These are phyloP conservation scores for Camillea tinctor DNA, from an alignment of 2,329 filamentous ascomycete species.

Conservation along the genomic window DNA sequence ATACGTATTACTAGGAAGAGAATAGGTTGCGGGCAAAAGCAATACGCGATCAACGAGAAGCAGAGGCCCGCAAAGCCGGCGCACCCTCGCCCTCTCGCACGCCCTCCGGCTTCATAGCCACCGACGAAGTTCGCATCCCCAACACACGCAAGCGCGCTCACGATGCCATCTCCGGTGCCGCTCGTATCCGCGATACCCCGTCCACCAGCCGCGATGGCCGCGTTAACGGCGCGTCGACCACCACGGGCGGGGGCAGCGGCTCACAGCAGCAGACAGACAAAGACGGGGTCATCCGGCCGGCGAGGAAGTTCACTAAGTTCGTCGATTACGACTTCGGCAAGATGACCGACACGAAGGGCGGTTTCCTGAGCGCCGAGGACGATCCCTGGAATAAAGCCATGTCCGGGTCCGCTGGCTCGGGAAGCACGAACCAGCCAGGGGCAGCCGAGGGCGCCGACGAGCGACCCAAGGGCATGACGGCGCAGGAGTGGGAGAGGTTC, in stretches of 20 bases:
- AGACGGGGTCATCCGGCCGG: slow-evolving; percentile 61
- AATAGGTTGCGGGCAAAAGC: slow-evolving; percentile 87
- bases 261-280: slow-evolving; percentile 28
- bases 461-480: slow-evolving; percentile 83
- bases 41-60: slow-evolving; percentile 70
- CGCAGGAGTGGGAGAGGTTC: slow-evolving; percentile 86
- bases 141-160: slow-evolving; percentile 69
- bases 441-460: slow-evolving; percentile 45
- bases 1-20: slow-evolving; percentile 62
- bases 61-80: slow-evolving; percentile 52
- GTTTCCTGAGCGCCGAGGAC: slow-evolving; percentile 86
- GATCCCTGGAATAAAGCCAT: slow-evolving; percentile 85
- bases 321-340: slow-evolving; percentile 98
- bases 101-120: slow-evolving; percentile 70
- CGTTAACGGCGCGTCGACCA: slow-evolving; percentile 35
- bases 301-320: slow-evolving; percentile 86
- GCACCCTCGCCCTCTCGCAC: slow-evolving; percentile 45
- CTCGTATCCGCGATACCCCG: slow-evolving; percentile 38
- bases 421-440: slow-evolving; percentile 31
- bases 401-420: slow-evolving; percentile 44
- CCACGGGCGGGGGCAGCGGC: slow-evolving; percentile 28
- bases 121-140: slow-evolving; percentile 59
- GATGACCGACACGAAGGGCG: slow-evolving; percentile 97
- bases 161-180: slow-evolving; percentile 57
- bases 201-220: slow-evolving; percentile 70